Evolutionary conservation across 2,329 filamentous ascomycete genomes (phyloP), one percentile per base, ranked within the genome.

Genomic region (Drechslerella dactyloides): DNA sequence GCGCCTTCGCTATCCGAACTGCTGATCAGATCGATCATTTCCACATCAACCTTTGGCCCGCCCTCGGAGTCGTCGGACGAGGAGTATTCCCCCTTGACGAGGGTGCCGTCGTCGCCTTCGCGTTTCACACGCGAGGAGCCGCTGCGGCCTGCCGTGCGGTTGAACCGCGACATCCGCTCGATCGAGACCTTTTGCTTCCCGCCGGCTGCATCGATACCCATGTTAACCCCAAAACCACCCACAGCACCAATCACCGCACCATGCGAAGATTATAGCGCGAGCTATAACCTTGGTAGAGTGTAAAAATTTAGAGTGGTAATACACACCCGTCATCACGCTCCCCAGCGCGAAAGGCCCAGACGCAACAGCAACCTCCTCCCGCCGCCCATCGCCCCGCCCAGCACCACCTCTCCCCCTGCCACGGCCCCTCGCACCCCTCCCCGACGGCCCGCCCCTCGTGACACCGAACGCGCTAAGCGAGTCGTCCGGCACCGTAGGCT

Each of bases 341-440:
- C 75, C 75, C 27, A 76, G 42, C 3, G 75, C 73, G 30, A 77
- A 77, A 1, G 75, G 75, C 4, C 74, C 75, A 33, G 74, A 75
- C 8, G 76, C 76, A 27, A 74, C 68, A 44, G 65, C 58, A 1
- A 46, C 27, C 11, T 68, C 52, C 7, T 62, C 64, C 24, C 57
- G 21, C 46, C 51, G 53, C 8, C 17, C n/a, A 33, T 37, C 58
- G n/a, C 48, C 61, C 13, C 63, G n/a, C n/a, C n/a, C n/a, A n/a
- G n/a, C 53, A 17, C 74, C 69, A 5, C 57, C 50, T 59, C 69
- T 19, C 33, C 66, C 50, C 35, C 74, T 61, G 8, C 74, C 73
- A 63, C 75, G 70, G 15, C 72, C 64, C 42, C 74, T 68, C 17
- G 65, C 50, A 53, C 64, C 68, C 2, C 73, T 58, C 13, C 23